Evolutionary conservation across 2,329 filamentous ascomycete species (phyloP).

Genomic region (Monilinia polystroma): DNA sequence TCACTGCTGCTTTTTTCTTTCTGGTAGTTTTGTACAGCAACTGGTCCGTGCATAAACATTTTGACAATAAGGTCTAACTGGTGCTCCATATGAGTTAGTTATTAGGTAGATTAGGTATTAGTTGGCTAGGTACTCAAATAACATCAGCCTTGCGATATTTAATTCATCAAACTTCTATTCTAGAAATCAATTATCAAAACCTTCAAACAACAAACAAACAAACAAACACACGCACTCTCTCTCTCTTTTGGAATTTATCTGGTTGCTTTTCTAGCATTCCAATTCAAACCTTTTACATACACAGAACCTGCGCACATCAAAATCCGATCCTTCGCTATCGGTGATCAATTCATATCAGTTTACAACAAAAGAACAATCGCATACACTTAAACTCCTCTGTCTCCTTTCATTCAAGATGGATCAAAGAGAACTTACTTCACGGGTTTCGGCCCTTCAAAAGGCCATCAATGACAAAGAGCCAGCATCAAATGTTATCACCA

Average conservation of each 20-base stretch:
- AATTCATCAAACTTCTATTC: conserved; percentile 5
- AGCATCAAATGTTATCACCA: conserved; percentile 64
- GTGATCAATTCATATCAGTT: neutral
- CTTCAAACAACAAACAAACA: too few species aligned
- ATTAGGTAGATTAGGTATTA: too few species aligned
- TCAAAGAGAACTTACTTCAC: conserved; percentile 37
- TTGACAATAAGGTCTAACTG: neutral
- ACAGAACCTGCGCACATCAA: neutral
- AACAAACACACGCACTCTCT: neutral
- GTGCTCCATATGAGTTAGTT: too few species aligned
- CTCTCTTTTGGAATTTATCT: conserved; percentile 6
- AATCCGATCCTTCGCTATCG: neutral
- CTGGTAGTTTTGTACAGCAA: neutral
- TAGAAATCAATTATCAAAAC: too few species aligned
- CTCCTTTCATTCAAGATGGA: conserved; percentile 32
- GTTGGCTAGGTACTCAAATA: neutral
- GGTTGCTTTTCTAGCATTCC: neutral
- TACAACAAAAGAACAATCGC: conserved; percentile 10
- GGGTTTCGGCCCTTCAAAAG: conserved; percentile 65
- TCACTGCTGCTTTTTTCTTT: too few species aligned
- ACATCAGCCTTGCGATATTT: conserved; percentile 20
- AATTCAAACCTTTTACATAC: neutral
- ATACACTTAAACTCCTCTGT: conserved; percentile 17
- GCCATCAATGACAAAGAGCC: conserved; percentile 74
- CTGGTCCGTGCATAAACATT: conserved; percentile 14